Evolutionary conservation across 139 green algal species (phyloP), one percentile per base, ranked within the genome.

Genomic region (Ettlia oleoabundans): DNA sequence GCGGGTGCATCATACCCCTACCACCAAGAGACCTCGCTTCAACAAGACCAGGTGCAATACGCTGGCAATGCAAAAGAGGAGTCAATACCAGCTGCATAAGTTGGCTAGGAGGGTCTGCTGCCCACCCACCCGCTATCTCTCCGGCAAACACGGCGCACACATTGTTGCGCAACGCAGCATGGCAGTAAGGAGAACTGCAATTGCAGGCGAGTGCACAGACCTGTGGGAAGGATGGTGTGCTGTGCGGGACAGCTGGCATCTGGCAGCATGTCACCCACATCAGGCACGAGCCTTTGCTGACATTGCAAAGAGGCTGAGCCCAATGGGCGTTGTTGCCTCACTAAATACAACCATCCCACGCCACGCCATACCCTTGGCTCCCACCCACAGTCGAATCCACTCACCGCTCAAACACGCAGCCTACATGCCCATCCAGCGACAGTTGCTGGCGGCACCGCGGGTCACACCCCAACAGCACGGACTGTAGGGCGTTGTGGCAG

Each of bases 71-170:
- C n/a, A n/a, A n/a, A n/a, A n/a, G n/a, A n/a, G n/a, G n/a, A n/a
- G n/a, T n/a, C n/a, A 3, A 26, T 4, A 3, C 3, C 22, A 10
- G 26, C 3, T 22, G 53, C 3, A 64, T 26, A 3, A 3, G 53
- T 22, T 4, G 22, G 4, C n/a, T 22, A 64, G 6, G 6, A 64
- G 53, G n/a, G 53, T 4, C 53, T n/a, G n/a, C n/a, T n/a, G 4
- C 53, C 26, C 3, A 10, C 62, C 35, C 69, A 76, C 69, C 69
- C 13, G 71, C 72, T 26, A 78, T 78, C 51, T 78, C 72, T 4
- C 72, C 72, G 0, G 72, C 72, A 38, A 78, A 78, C 51, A 78
- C 72, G 0, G 72, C 72, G 5, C 72, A 78, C 32, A 78, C 72
- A 33, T 43, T 8, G 51, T 33, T 52, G 22, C 51, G 72, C 47